These are phyloP conservation scores for Trypanosoma theileri DNA, from an alignment of 208 protist species.

Conservation along the genomic window DNA sequence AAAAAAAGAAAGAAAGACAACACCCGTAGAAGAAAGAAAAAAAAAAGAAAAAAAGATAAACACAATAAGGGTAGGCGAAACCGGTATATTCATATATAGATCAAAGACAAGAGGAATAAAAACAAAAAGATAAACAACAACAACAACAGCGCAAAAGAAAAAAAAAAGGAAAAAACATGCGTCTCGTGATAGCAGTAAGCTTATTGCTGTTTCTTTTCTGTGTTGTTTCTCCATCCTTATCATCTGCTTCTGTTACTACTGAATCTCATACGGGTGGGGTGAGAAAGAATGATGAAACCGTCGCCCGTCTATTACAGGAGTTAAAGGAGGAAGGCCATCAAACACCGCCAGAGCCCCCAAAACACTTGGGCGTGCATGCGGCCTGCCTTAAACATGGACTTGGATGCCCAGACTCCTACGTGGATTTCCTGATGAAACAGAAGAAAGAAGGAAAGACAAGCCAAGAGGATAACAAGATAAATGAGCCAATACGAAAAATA, in stretches of 20 bases:
- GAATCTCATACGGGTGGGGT: neutral
- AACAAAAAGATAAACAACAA: no score
- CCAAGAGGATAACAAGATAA: neutral
- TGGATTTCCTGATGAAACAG: constrained; percentile 43
- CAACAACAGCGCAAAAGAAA: no score
- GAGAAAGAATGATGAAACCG: constrained; percentile 19
- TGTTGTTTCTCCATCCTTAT: neutral
- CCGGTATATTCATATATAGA: no score
- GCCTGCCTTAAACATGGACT: constrained; percentile 60
- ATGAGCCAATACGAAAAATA: no score
- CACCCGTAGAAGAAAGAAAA: no score
- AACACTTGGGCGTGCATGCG: constrained; percentile 52
- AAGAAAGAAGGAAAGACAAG: neutral
- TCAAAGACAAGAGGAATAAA: no score
- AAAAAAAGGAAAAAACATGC: no score
- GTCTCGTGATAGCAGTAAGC: no score
- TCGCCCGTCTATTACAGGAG: constrained; percentile 10
- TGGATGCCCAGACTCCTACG: constrained; percentile 54
- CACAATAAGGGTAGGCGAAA: no score
- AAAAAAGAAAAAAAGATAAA: no score
- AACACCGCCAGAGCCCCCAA: constrained; percentile 41
- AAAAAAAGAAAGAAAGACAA: no score
- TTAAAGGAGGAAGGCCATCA: constrained; percentile 11
- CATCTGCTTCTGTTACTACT: neutral
- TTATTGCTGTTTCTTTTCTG: neutral